Conservation (phyloP, 2,329 filamentous ascomycete species). For the Endoconidiophora laricicola region DNA sequence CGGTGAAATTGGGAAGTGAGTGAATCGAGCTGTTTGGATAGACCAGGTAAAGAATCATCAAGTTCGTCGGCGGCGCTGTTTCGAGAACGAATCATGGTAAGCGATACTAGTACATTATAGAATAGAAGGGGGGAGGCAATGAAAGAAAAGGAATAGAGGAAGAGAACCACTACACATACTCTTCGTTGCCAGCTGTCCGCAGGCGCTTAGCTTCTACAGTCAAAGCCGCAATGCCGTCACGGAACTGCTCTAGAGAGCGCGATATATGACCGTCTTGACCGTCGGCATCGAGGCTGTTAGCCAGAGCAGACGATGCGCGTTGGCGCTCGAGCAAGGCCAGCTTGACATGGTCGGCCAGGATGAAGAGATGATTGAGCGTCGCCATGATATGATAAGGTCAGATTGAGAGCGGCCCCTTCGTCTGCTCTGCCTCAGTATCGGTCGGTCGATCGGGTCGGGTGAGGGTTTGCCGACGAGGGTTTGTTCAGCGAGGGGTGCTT, state of each 20-base stretch:
- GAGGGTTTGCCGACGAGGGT: no score
- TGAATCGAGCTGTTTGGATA: slow-evolving; percentile 60
- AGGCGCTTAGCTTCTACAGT: slow-evolving; percentile 47
- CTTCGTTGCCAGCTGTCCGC: slow-evolving; percentile 45
- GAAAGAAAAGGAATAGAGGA: neutral
- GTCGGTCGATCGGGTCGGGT: no score
- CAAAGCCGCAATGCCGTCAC: slow-evolving; percentile 58
- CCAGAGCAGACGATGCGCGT: slow-evolving; percentile 34
- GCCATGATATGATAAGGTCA: no score
- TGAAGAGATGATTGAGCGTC: slow-evolving; percentile 62
- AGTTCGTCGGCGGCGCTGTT: slow-evolving; percentile 32
- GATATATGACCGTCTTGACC: slow-evolving; percentile 80
- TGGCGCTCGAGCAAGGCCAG: slow-evolving; percentile 84
- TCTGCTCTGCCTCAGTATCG: no score
- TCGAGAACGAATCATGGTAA: no score
- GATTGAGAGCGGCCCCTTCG: no score
- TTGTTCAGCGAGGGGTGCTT: no score
- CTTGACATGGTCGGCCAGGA: slow-evolving; percentile 93
- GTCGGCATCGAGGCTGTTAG: slow-evolving; percentile 58
- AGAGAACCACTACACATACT: slow-evolving; percentile 26
- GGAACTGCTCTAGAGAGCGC: slow-evolving; percentile 71
- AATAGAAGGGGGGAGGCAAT: no score
- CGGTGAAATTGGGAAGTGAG: slow-evolving; percentile 69
- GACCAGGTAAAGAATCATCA: slow-evolving; percentile 46
- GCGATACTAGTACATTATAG: neutral